Evolutionary conservation across 2,329 filamentous ascomycete species (phyloP).

Genomic region (Thelonectria blattea): DNA sequence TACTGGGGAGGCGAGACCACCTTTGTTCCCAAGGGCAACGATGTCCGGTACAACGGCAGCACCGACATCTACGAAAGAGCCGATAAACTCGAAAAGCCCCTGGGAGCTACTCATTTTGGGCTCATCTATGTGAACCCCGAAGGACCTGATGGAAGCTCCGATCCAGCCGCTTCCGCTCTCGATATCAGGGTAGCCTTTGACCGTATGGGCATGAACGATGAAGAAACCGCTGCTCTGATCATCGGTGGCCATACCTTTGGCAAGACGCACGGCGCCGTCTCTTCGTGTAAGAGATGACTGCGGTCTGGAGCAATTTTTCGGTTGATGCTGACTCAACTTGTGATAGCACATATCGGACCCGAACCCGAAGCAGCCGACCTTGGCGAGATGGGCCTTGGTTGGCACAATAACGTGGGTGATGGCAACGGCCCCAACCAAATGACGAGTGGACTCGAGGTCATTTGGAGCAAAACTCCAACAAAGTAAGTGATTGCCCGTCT

Average conservation of each 20-base stretch:
- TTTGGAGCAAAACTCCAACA: slow-evolving; percentile 77
- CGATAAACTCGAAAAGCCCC: slow-evolving; percentile 62
- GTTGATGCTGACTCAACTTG: slow-evolving; percentile 2
- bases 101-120: slow-evolving; percentile 73
- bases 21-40: slow-evolving; percentile 65
- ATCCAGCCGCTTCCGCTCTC: slow-evolving; percentile 69
- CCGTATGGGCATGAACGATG: slow-evolving; percentile 83
- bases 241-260: slow-evolving; percentile 81
- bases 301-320: neutral
- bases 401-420: slow-evolving; percentile 67
- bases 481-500: slow-evolving; percentile 46
- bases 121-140: slow-evolving; percentile 84
- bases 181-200: slow-evolving; percentile 78
- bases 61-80: slow-evolving; percentile 15
- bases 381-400: slow-evolving; percentile 74
- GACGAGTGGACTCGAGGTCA: slow-evolving; percentile 79
- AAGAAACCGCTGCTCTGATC: slow-evolving; percentile 80
- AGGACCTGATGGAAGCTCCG: slow-evolving; percentile 74
- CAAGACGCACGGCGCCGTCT: slow-evolving; percentile 71
- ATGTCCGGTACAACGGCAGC: slow-evolving; percentile 68
- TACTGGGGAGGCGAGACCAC: slow-evolving; percentile 79
- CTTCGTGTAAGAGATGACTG: neutral
- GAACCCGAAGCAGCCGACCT: slow-evolving; percentile 71
- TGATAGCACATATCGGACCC: slow-evolving; percentile 60
- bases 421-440: slow-evolving; percentile 77